Evolutionary conservation across 768 basidiomycete species (phyloP), one percentile per base, ranked within the genome.

Genomic region (Lentinula sp.): DNA sequence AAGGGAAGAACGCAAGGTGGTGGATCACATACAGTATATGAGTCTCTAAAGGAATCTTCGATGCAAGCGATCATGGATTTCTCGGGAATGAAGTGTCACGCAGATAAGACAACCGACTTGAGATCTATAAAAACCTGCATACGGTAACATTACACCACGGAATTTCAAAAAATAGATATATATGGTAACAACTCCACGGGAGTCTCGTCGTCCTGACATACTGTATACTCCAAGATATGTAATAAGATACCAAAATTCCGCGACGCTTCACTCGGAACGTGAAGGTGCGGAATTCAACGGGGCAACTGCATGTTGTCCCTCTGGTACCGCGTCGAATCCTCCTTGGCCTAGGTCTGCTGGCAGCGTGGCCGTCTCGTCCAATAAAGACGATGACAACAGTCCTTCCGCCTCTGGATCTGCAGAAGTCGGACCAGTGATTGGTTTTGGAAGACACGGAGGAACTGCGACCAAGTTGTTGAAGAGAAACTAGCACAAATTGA

Each of bases 301-400:
- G 23, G n/a, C 55, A 28, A 56, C 37, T 20, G 55, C 55, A n/a
- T 41, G 55, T 20, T 56, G 39, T 20, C 55, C 55, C 33, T 56
- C 55, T 42, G 89, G 88, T 18, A 92, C 77, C 33, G 94, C 90
- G 71, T 95, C 93, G 70, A 81, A 95, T 13, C 94, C 94, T 63
- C 85, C 79, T 72, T 84, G 83, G n/a, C 91, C 91, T 23, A 95
- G 78, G 67, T 90, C 90, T 3, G 83, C 86, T 18, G 94, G 94
- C 8, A 94, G 77, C 10, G 76, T 80, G n/a, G 91, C 91, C 0
- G 92, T 93, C 71, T 93, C 91, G 60, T 93, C 91, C 56, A 93
- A 74, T 43, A 73, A 69, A 20, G 76, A 70, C 12, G 75, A 66
- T 7, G 50, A 32, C 33, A 86, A 74, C 18, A 87, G 74, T 12